Evolutionary conservation across 1,284 basidiomycete species (phyloP).

Genomic region (Ustilago loliicola): DNA sequence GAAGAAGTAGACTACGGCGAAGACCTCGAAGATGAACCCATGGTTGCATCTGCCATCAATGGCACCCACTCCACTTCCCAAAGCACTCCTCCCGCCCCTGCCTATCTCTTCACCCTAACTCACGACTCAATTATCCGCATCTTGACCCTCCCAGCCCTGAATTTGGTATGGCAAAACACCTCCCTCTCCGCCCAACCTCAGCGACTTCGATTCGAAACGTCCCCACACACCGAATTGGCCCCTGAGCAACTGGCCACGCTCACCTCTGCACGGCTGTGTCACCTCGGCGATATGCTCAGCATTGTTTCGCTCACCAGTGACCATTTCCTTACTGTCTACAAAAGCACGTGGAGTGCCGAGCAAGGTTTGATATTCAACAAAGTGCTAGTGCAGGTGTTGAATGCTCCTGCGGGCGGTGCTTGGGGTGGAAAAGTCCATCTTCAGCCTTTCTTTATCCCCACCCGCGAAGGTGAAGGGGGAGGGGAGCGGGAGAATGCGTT

Average conservation of each 20-base stretch:
- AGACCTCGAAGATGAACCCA: conserved; percentile 29
- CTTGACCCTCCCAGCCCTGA: conserved; percentile 46
- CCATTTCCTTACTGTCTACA: conserved; percentile 51
- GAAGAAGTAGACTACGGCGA: conserved; percentile 65
- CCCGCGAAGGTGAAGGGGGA: background rate
- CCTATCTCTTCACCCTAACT: conserved; percentile 37
- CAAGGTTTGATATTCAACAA: conserved; percentile 47
- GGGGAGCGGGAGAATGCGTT: conserved; percentile 25
- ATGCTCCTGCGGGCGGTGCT: conserved; percentile 29
- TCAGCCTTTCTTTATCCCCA: conserved; percentile 11
- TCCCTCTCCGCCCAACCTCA: conserved; percentile 38
- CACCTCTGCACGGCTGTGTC: conserved; percentile 24
- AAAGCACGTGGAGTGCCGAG: conserved; percentile 18
- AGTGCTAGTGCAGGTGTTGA: conserved; percentile 30
- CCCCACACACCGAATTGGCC: conserved; percentile 20
- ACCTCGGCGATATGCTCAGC: conserved; percentile 55
- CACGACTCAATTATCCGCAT: conserved; percentile 19
- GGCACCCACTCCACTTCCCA: background rate
- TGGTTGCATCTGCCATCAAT: conserved; percentile 13
- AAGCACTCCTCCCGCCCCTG: background rate
- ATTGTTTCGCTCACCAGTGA: conserved; percentile 54
- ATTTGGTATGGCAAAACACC: conserved; percentile 37
- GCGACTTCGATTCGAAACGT: conserved; percentile 27
- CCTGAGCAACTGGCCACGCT: conserved; percentile 28
- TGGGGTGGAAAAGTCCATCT: conserved; percentile 19